Base-by-base conservation (phyloP, 768 basidiomycete genomes). In the Naganishia kalamii region DNA sequence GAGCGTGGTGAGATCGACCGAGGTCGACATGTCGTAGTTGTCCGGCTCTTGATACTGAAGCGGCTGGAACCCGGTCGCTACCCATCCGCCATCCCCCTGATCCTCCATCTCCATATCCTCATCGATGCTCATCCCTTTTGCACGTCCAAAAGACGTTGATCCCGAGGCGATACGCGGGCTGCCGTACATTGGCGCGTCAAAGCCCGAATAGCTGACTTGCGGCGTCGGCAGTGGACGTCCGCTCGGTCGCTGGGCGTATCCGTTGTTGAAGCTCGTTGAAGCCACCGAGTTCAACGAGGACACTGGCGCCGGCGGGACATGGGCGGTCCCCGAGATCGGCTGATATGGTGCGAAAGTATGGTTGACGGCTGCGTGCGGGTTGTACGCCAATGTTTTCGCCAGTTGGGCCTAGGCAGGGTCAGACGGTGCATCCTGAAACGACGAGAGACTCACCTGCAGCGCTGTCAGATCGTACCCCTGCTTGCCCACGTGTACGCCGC, bases 171-270 rank as follows among this genome's bases (percentile, higher is more conserved):
- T 48, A 7, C 27, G 43, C 21, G 46, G 21, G 32, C 43, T 61
- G 7, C 33, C 23, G n/a, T 25, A 57, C 54, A 57, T 57, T 29
- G 37, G 37, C 7, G 35, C 54, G 27, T 57, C 54, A 37, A 57
- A 57, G 21, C 54, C 54, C 13, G 54, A 57, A 57, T 3, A 57
- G 35, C 54, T 57, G 13, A 40, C 37, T 57, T 57, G 54, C n/a
- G 60, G 60, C 30, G 60, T 61, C 41, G 60, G 41, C 60, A 47
- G 29, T 27, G 60, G 60, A 37, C 60, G 29, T 44, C 60, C 60
- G 46, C n/a, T 61, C 8, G 27, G 3, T 6, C 46, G 60, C 10
- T 61, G 46, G 13, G 43, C 10, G n/a, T 19, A 15, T 3, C 21
- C 29, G 27, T 32, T n/a, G 19, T 61, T 44, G 43, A 48, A 61